Base-by-base conservation (phyloP, 2,329 filamentous ascomycete genomes). In the Botryotinia calthae region DNA sequence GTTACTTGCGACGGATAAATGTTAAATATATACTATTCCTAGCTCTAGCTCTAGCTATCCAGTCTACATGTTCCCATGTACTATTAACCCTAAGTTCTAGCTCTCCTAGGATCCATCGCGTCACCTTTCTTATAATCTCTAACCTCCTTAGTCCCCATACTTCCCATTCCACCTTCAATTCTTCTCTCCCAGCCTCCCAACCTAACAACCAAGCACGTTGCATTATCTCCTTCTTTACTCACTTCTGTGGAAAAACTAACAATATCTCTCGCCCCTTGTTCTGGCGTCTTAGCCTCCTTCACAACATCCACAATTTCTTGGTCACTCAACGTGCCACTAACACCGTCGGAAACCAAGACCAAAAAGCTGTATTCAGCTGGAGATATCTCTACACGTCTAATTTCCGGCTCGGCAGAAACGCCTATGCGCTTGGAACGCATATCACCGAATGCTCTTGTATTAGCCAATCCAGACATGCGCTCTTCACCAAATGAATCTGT, bases 401-500 rank as follows among this genome's bases (percentile, higher is more conserved):
- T 89, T 80, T 98, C 95, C 0, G 96, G 96, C 82, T 99, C 96
- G 1, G 96, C 96, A 6, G 92, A 95, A 20, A 99, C 95, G 42
- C 96, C 96, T 70, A 98, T 91, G 70, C 95, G 92, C 83, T 99
- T 99, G 73, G 90, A 93, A 48, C 88, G 88, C 83, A 98, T 94
- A 84, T 99, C 96, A 40, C 96, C 96, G 81, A 99, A 98, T 6
- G 96, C 88, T 44, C 96, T 92, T 46, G 93, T 97, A 83, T 99
- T 99, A 77, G 96, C 96, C 0, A 99, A 87, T 0, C 96, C 95
- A 22, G 91, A 91, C 82, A 99, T 96, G 77, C 96, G 94, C 83
- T 98, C 95, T 83, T 99, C 96, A 80, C 96, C 96, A 81, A 99
- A 99, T 48, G 93, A 97, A 83, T 99, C 96, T 0, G 95, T 96